Conservation (phyloP, 768 basidiomycete species). For the Mycena vitilis region DNA sequence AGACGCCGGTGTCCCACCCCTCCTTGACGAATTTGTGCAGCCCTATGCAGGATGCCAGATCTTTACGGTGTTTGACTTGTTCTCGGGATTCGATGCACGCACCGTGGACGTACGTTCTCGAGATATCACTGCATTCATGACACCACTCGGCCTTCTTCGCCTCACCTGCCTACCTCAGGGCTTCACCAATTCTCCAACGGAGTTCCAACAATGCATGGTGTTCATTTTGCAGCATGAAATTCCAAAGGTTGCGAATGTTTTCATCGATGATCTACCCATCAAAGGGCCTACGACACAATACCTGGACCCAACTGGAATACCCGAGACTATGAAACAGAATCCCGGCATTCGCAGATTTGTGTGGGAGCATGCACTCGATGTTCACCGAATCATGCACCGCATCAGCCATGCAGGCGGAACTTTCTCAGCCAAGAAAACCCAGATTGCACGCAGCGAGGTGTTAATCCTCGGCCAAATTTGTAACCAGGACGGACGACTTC, state of each 20-base stretch:
- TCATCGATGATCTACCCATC: conserved; percentile 48
- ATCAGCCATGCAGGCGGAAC: conserved; percentile 47
- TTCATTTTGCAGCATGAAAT: conserved; percentile 49
- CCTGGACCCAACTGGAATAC: conserved; percentile 36
- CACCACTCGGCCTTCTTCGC: conserved; percentile 42
- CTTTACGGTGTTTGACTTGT: conserved; percentile 48
- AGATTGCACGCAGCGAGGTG: conserved; percentile 24
- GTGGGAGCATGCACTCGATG: conserved; percentile 49
- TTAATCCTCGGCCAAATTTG: conserved; percentile 40
- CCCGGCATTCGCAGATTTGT: conserved; percentile 49
- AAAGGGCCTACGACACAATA: conserved; percentile 49
- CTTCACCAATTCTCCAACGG: conserved; percentile 50
- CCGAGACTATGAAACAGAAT: conserved; percentile 39
- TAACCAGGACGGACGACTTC: background rate
- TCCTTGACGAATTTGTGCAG: conserved; percentile 48
- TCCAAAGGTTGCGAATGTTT: conserved; percentile 32
- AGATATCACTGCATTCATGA: conserved; percentile 52
- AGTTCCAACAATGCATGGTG: conserved; percentile 47
- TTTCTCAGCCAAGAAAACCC: conserved; percentile 48
- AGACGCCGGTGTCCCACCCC: conserved; percentile 49
- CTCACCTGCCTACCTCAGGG: conserved; percentile 53
- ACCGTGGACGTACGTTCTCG: conserved; percentile 36
- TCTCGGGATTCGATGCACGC: conserved; percentile 51
- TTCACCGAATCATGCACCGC: conserved; percentile 48
- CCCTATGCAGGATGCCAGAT: conserved; percentile 43